Evolutionary conservation across 2,329 filamentous ascomycete genomes (phyloP).

Genomic region (Cytospora chrysosperma): DNA sequence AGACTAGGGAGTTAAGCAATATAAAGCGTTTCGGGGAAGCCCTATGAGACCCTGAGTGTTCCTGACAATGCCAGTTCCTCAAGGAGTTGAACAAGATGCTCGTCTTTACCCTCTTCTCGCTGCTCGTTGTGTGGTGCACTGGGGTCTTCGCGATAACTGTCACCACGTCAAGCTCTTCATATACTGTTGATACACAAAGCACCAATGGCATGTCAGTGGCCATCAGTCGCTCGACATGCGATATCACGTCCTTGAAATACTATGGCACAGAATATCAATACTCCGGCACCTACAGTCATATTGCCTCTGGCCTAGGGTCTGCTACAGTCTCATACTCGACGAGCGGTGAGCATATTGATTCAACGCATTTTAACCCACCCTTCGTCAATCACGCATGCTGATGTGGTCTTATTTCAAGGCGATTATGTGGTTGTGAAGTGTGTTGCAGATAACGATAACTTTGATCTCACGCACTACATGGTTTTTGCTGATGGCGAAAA

Average conservation of each 20-base stretch:
- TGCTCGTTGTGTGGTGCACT: too few species aligned
- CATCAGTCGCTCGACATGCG: slow-evolving; percentile 39
- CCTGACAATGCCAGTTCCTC: too few species aligned
- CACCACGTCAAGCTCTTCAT: too few species aligned
- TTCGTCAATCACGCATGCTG: background rate
- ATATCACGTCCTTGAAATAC: slow-evolving; percentile 53
- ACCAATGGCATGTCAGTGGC: too few species aligned
- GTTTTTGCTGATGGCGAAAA: slow-evolving; percentile 49
- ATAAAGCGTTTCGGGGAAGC: too few species aligned
- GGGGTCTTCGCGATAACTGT: too few species aligned
- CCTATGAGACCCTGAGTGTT: too few species aligned
- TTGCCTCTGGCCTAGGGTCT: slow-evolving; percentile 51
- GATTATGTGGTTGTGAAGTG: slow-evolving; percentile 55
- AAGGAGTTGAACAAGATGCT: too few species aligned
- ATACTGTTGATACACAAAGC: too few species aligned
- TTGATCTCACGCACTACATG: slow-evolving; percentile 52
- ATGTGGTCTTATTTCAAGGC: slow-evolving; percentile 33
- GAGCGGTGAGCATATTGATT: background rate
- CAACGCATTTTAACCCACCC: background rate
- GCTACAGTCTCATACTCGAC: slow-evolving; percentile 45
- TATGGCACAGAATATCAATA: slow-evolving; percentile 52
- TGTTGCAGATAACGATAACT: slow-evolving; percentile 43
- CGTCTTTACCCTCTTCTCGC: too few species aligned
- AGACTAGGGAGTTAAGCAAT: too few species aligned
- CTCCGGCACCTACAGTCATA: slow-evolving; percentile 46